Conservation (phyloP, 768 basidiomycete genomes). For the Boletus eberwhitei region DNA sequence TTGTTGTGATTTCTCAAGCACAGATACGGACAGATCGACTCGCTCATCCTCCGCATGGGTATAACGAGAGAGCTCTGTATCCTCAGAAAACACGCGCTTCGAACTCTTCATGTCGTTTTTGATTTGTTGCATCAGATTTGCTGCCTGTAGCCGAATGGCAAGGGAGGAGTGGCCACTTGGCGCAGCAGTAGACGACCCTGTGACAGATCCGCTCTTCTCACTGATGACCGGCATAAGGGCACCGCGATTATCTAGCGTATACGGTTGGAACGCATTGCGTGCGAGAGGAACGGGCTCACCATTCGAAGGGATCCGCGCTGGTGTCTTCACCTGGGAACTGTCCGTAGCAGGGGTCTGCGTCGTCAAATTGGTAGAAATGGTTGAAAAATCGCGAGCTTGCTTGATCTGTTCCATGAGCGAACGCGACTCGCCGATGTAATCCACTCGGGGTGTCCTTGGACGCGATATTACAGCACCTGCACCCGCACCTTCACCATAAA, state of each 20-base stretch:
- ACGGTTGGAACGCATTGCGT: neutral
- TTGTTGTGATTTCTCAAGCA: constrained; percentile 21
- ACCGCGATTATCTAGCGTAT: constrained; percentile 9
- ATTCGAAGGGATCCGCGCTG: neutral
- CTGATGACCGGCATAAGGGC: constrained; percentile 9
- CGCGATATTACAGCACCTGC: constrained; percentile 49
- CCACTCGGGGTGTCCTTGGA: constrained; percentile 47
- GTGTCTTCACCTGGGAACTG: constrained; percentile 5
- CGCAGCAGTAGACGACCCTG: constrained; percentile 29
- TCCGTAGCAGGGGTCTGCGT: constrained; percentile 25
- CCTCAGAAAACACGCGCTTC: constrained; percentile 69
- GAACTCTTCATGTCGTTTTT: constrained; percentile 67
- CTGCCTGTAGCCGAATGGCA: constrained; percentile 73
- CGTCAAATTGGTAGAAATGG: constrained; percentile 60
- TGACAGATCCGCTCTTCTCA: constrained; percentile 23
- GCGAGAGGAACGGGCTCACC: constrained; percentile 13
- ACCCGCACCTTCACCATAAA: constrained; percentile 48
- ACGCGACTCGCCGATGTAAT: constrained; percentile 76
- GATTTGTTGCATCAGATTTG: constrained; percentile 81
- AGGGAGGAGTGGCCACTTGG: constrained; percentile 53
- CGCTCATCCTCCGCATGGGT: constrained; percentile 20
- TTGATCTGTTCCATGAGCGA: constrained; percentile 80
- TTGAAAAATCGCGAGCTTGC: constrained; percentile 73
- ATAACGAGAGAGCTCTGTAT: constrained; percentile 52
- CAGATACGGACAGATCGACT: constrained; percentile 11